Base-by-base conservation (phyloP, 192 early-diverging fungal species). In the Backusella liffmaniae region DNA sequence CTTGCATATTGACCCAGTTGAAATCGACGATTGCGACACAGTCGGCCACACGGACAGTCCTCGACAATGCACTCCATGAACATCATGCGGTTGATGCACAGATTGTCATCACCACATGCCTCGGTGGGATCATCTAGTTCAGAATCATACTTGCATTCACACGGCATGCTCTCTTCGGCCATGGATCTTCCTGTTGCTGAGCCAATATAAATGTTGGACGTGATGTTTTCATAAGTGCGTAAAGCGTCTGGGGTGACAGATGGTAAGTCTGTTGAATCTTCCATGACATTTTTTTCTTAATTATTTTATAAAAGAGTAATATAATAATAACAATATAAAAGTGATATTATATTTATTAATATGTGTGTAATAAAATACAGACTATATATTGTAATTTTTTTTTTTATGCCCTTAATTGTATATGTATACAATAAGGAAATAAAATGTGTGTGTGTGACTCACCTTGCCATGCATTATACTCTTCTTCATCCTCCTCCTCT, bases 11-110 rank as follows among this genome's bases (percentile, higher is more conserved):
- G 85, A 74, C 88, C 88, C 53, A 89, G 88, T 85, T 95, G 94
- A 70, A 99, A 96, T 70, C 97, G 91, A 74, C 93, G 89, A 79
- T 99, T 99, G 66, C 90, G 87, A 81, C 98, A 99, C 81, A 91
- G 89, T 67, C 90, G 83, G 3, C 96, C 96, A 70, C 89, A 90
- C 6, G 96, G 95, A 82, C 98, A 99, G 37, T 93, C 91, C 21
- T 94, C 89, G 12, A 89, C 90, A 36, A 91, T 91, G 83, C 97
- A 99, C 80, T 99, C 97, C 73, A 97, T 94, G 66, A 92, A 93
- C 26, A 97, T 82, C 73, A 92, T 89, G 36, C 94, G 87, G 79
- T 99, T 99, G 73, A 99, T 97, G 81, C 98, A 99, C 66, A 92
- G 87, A 21, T 92, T 91, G 74, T 87, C 86, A n/a, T 92, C 92